Evolutionary conservation across 2,329 filamentous ascomycete species (phyloP), one percentile per base, ranked within the genome.

Genomic region (Aotearoamyces nothofagi): DNA sequence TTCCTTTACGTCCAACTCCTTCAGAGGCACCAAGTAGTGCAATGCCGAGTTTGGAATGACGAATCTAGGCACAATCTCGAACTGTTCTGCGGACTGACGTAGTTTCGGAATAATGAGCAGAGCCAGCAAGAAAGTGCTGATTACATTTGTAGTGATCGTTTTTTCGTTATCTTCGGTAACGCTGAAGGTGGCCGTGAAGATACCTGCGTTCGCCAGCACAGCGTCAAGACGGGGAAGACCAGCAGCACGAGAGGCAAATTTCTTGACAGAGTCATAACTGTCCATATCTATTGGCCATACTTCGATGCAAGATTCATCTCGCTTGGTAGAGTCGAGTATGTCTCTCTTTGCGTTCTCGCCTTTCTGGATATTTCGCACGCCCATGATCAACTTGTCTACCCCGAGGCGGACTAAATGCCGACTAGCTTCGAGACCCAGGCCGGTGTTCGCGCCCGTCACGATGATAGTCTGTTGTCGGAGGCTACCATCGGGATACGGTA

Each of bases 121-220:
- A 0, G 53, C 52, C 30, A 65, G 45, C 13, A 66, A 41, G 15
- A 58, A 54, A 0, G 57, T 63, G 3, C 52, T 52, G 17, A 66
- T 43, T 11, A 63, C 54, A 37, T 66, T 65, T 24, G 63, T 51
- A 3, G 54, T 56, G 26, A 63, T 39, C 17, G 46, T 53, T 9
- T 40, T 39, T 40, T 64, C 60, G 30, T 54, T 50, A 3, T 55
- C 60, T 30, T 25, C 20, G 12, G 28, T 17, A 17, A 33, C 17
- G 11, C 11, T 16, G 17, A 23, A 34, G 8, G 17, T 23, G 9
- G 12, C 15, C 2, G 24, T 20, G 8, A 12, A 15, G 10, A 34
- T 24, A 12, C 24, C 32, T 12, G 32, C 32, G 10, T 34, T 34
- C 7, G 17, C 24, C 9, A 34, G 22, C 17, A 28, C 17, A 13